Percentiles rank a stretch among this genome's conserved stretches.
Evolutionary conservation across 164 flowering plant genomes (phyloP).

Genomic region (Vitis riparia): DNA sequence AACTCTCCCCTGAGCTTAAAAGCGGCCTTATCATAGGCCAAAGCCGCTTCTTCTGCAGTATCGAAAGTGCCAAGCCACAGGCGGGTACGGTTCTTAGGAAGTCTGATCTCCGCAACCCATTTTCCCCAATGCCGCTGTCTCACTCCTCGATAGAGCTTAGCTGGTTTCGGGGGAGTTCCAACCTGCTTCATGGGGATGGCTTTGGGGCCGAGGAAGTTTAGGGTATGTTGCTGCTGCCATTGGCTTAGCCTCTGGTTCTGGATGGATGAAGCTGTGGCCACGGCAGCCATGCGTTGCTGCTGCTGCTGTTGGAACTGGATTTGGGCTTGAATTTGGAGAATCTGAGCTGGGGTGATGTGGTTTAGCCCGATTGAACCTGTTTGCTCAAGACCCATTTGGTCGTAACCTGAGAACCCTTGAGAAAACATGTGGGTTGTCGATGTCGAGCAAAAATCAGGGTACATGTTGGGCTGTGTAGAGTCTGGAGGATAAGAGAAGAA

Average conservation of each 20-base stretch:
- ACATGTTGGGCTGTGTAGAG: conserved; percentile 18
- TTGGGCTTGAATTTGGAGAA: conserved; percentile 53
- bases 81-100: conserved; percentile 61
- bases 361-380: conserved; percentile 41
- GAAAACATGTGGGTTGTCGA: conserved; percentile 31
- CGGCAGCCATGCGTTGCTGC: conserved; percentile 14
- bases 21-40: conserved; percentile 60
- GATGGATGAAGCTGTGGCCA: conserved; percentile 9
- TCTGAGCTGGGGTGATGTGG: conserved; percentile 48
- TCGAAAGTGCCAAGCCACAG: conserved; percentile 72
- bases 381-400: conserved; percentile 31
- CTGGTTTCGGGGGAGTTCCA: conserved; percentile 30
- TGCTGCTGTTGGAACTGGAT: conserved; percentile 32
- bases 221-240: conserved; percentile 1
- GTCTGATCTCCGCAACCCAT: conserved; percentile 70
- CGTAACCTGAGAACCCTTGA: conserved; percentile 24
- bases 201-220: conserved; percentile 34
- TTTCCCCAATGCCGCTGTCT: conserved; percentile 73
- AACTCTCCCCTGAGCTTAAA: conserved; percentile 57
- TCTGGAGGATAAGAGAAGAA: not conserved
- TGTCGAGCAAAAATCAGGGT: conserved; percentile 27
- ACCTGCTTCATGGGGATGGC: conserved; percentile 51
- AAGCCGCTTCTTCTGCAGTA: conserved; percentile 59
- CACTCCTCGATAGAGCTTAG: conserved; percentile 61
- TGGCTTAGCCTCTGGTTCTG: conserved; percentile 12